Evolutionary conservation across 495 filamentous ascomycete species (phyloP), one percentile per base, ranked within the genome.

Genomic region (Xylaria flabelliformis): DNA sequence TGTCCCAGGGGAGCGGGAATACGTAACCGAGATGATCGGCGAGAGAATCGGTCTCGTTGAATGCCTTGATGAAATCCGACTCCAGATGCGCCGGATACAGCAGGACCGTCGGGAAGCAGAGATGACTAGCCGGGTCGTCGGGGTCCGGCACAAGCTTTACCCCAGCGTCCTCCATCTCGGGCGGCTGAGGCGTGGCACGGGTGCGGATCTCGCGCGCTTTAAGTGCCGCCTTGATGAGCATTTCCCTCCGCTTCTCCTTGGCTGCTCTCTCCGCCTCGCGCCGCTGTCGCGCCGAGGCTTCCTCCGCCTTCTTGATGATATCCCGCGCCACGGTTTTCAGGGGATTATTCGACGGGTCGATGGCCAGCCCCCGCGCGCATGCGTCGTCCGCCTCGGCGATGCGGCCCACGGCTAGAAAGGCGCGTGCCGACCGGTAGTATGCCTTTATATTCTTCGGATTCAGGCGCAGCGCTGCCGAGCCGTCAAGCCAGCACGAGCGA

Each of bases 31-130:
- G 82, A 75, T 97, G 93, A 67, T 93, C 88, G 8, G 82, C 86
- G 32, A 98, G 74, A 0, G 81, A 88, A 67, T 91, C 88, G 61
- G 85, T 88, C 84, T 98, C 95, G 9, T 85, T 84, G 72, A 97
- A 93, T 0, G 84, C 85, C 82, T 97, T 97, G 80, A 99, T 88
- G 76, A 99, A 97, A 76, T 99, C 96, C 3, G 88, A 91, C 84
- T 97, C 88, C 48, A 90, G 81, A 67, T 93, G 87, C 51, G 77
- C 81, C 1, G 95, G 94, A 76, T 99, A 99, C 17, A 99, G 84
- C 67, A 99, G 81, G 44, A 98, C 85, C 0, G 90, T 84, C 0
- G 96, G 96, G 71, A 98, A 91, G n/a, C 81, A 83, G 1, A 99
- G 83, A 0, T 85, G 82, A 63, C 90, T 92, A 29, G 88, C 85